Evolutionary conservation across 805 yeast genomes (phyloP).

Genomic region (Wickerhamiella alocasiicola): DNA sequence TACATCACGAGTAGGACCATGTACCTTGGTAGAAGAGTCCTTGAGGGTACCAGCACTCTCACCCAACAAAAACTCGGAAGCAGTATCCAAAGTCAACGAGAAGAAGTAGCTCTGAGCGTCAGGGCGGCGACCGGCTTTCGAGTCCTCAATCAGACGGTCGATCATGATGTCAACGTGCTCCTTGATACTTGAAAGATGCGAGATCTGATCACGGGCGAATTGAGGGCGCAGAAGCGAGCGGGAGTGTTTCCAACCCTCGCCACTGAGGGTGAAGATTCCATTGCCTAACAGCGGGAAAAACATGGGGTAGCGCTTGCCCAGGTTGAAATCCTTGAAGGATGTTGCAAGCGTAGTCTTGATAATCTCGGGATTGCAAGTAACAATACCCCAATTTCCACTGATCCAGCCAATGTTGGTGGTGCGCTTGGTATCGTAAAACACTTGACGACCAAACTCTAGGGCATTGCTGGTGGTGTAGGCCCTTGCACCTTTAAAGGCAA

Average conservation of each 20-base stretch:
- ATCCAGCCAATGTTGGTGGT: constrained; percentile 13
- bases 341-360: constrained; percentile 23
- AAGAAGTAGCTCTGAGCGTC: constrained; percentile 21
- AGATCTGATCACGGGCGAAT: constrained; percentile 22
- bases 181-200: constrained; percentile 19
- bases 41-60: constrained; percentile 21
- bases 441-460: constrained; percentile 12
- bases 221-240: constrained; percentile 25
- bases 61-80: constrained; percentile 24
- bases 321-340: constrained; percentile 22
- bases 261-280: constrained; percentile 25
- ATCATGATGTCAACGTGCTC: constrained; percentile 20
- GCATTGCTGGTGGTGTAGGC: constrained; percentile 6
- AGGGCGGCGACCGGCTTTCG: constrained; percentile 12
- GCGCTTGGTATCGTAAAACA: constrained; percentile 6
- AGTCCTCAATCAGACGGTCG: constrained; percentile 11
- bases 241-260: constrained; percentile 26
- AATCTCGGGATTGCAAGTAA: constrained; percentile 24
- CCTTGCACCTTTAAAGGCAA: constrained; percentile 1
- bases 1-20: constrained; percentile 19
- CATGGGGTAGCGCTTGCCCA: constrained; percentile 22
- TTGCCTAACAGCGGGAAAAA: constrained; percentile 21
- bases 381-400: constrained; percentile 15
- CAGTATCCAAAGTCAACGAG: constrained; percentile 22
- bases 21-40: constrained; percentile 13